phyloP scores from a whole-genome alignment of 2,329 filamentous ascomycete genomes.

The Aspergillus flavus region DNA sequence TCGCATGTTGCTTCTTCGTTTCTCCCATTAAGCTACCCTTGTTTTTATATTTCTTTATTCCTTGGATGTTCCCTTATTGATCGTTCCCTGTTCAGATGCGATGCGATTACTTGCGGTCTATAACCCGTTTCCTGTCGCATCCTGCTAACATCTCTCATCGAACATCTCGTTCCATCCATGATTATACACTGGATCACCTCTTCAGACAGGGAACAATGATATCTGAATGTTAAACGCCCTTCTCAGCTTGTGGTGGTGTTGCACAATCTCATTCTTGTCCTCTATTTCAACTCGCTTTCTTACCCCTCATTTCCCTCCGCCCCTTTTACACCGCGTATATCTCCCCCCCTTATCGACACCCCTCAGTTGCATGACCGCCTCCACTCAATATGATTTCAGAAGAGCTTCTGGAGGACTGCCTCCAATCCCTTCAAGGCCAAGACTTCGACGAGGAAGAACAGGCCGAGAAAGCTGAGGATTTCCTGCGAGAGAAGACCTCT shows the following conservation, averaged over 20 bases:
- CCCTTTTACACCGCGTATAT: conserved; percentile 11
- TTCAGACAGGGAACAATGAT: conserved; percentile 17
- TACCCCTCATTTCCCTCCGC: conserved; percentile 20
- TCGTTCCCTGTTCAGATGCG: conserved; percentile 28
- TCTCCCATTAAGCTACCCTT: conserved; percentile 4
- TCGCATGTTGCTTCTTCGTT: not conserved
- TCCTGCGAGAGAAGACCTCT: conserved; percentile 76
- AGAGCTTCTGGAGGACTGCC: conserved; percentile 86
- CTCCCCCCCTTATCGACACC: conserved; percentile 10
- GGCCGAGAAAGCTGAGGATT: conserved; percentile 84
- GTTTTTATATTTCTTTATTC: conserved; percentile 25
- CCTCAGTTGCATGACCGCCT: conserved; percentile 6
- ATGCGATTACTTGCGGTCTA: conserved; percentile 33
- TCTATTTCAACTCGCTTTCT: conserved; percentile 6
- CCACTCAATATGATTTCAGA: conserved; percentile 78
- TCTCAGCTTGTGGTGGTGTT: conserved; percentile 4
- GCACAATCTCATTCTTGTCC: conserved; percentile 3
- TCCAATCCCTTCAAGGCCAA: conserved; percentile 82
- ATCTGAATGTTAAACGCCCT: conserved; percentile 12
- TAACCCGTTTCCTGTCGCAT: conserved; percentile 25
- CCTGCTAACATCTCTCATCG: conserved; percentile 6
- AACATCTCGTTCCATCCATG: not conserved
- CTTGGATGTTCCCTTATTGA: conserved; percentile 16
- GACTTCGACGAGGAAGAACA: conserved; percentile 91
- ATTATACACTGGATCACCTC: not conserved